Conservation (phyloP, 495 filamentous ascomycete genomes). For the Penicillium odoratum region DNA sequence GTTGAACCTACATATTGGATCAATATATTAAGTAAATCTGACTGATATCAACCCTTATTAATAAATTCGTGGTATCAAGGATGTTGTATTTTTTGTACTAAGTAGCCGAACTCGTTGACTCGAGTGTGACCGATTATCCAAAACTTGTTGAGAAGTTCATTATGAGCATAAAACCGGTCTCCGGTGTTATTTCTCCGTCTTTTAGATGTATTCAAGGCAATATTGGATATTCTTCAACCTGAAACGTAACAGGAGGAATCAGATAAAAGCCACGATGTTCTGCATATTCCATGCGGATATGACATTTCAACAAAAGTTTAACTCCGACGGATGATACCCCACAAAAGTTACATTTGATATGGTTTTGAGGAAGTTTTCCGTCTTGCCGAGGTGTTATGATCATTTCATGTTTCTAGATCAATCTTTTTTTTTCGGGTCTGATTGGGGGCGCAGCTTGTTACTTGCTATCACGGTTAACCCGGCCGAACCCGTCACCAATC, state of each 20-base stretch:
- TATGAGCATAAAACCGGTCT: not conserved
- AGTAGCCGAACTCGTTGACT: not conserved
- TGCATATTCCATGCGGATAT: not conserved
- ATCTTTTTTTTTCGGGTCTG: not conserved
- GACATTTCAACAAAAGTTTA: not conserved
- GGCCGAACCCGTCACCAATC: slow-evolving; percentile 2
- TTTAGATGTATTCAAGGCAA: not conserved
- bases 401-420: not conserved
- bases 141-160: not conserved
- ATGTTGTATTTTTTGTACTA: not conserved
- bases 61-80: not conserved
- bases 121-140: not conserved
- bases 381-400: not conserved
- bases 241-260: not conserved
- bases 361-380: not conserved
- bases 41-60: too few species aligned
- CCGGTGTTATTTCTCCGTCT: not conserved
- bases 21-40: not conserved
- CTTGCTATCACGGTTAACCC: slow-evolving; percentile 2
- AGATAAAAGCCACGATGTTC: not conserved
- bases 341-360: not conserved
- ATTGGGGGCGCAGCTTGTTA: not conserved
- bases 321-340: not conserved
- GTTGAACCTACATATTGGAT: too few species aligned
- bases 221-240: not conserved